Percentiles rank a stretch among this genome's conserved stretches.
Evolutionary conservation across 176 grass and related monocot genomes (phyloP).

Genomic region (Oryza nivara): DNA sequence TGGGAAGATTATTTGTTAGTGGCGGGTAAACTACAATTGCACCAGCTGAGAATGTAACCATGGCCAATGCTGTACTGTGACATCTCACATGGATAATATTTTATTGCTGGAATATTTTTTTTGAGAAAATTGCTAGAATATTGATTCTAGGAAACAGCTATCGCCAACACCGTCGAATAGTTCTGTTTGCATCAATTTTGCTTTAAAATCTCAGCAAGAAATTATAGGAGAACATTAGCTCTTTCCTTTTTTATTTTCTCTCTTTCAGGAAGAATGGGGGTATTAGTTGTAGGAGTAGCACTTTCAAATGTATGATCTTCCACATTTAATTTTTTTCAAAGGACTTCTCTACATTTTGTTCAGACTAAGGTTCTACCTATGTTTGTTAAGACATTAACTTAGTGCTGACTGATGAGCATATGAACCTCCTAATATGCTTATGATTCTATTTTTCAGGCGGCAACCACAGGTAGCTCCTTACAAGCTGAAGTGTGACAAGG

Average conservation of each 20-base stretch:
- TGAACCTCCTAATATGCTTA: not conserved
- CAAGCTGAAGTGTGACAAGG: slow-evolving; percentile 94
- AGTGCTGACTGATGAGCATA: not conserved
- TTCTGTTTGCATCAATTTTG: not conserved
- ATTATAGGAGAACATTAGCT: not conserved
- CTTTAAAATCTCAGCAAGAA: not conserved
- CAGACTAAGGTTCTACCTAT: not conserved
- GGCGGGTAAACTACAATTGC: not conserved
- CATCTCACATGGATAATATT: not conserved
- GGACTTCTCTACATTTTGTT: not conserved
- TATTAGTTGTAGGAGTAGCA: not conserved
- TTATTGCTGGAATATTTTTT: not conserved
- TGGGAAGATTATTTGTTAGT: not conserved
- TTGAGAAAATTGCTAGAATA: not conserved
- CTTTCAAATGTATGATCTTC: not conserved
- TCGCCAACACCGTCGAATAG: not conserved
- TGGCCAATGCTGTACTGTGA: not conserved
- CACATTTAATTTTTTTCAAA: not conserved
- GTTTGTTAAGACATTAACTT: not conserved
- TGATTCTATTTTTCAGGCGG: slow-evolving; percentile 61
- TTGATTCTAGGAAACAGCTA: not conserved
- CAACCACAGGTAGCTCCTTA: slow-evolving; percentile 76
- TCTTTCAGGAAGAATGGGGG: not conserved
- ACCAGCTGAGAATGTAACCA: not conserved
- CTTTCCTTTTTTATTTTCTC: not conserved